phyloP scores from a whole-genome alignment of 179 eudicot species.

The Gypsophila paniculata region DNA sequence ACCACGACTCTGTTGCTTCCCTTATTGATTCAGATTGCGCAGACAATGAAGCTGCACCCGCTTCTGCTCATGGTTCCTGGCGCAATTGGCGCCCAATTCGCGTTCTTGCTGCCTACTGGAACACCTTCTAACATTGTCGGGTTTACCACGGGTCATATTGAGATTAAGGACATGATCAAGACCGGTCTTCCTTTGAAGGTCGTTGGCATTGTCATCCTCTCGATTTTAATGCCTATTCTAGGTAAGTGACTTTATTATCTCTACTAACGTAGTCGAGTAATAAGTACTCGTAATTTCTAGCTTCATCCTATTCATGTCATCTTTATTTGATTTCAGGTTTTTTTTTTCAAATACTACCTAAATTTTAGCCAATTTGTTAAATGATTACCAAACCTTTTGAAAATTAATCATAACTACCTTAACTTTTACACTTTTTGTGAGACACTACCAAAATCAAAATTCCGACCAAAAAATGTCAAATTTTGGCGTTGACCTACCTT shows the following conservation, averaged over 20 bases:
- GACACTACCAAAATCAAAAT: too few relatives aligned
- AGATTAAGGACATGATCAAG: conserved; percentile 66
- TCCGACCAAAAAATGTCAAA: too few relatives aligned
- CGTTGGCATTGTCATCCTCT: conserved; percentile 38
- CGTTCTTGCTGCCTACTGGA: conserved; percentile 68
- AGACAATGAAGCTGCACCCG: conserved; percentile 64
- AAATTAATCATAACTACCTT: too few relatives aligned
- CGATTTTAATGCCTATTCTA: conserved; percentile 82
- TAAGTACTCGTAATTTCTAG: too few relatives aligned
- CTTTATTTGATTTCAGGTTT: too few relatives aligned
- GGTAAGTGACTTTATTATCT: conserved; percentile 34
- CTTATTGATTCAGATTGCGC: conserved; percentile 60
- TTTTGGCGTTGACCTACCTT: too few relatives aligned
- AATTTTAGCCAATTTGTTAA: too few relatives aligned
- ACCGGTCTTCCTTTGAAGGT: conserved; percentile 61
- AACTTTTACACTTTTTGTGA: too few relatives aligned
- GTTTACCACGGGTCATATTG: conserved; percentile 72
- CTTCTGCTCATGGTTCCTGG: conserved; percentile 75
- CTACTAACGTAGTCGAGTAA: too few relatives aligned
- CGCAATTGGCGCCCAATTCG: conserved; percentile 72
- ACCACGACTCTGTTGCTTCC: conserved; percentile 70
- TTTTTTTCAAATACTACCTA: too few relatives aligned
- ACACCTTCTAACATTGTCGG: conserved; percentile 90
- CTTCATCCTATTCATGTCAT: too few relatives aligned
- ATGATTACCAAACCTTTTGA: too few relatives aligned